Conservation (phyloP, 768 basidiomycete species). For the Lactarius akahatsu region DNA sequence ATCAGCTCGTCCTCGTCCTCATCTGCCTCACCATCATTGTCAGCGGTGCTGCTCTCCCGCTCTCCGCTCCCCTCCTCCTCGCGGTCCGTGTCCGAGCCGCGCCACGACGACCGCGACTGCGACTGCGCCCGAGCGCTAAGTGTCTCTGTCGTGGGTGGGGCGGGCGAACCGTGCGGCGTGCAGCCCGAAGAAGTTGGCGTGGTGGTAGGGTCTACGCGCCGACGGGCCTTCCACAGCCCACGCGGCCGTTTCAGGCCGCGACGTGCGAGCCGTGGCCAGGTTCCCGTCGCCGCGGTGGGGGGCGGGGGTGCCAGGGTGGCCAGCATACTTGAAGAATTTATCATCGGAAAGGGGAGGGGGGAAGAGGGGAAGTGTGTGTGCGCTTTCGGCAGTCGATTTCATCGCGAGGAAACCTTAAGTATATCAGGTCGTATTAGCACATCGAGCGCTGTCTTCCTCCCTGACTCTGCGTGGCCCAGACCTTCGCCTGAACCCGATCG, state of each 20-base stretch:
- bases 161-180: background rate
- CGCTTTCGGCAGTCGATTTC: constrained; percentile 15
- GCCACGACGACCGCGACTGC: constrained; percentile 5
- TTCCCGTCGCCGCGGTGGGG: constrained; percentile 5
- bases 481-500: constrained; percentile 21
- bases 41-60: background rate
- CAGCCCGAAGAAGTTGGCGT: background rate
- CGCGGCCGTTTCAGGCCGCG: constrained; percentile 23
- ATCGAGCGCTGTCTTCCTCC: background rate
- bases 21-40: constrained; percentile 9
- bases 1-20: constrained; percentile 27
- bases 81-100: constrained; percentile 17
- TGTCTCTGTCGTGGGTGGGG: background rate
- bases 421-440: constrained; percentile 15
- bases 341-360: constrained; percentile 3
- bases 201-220: constrained; percentile 14
- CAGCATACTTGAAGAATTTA: constrained; percentile 16
- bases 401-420: constrained; percentile 23
- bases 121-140: background rate
- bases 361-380: background rate
- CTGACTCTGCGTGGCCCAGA: constrained; percentile 17
- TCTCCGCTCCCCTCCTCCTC: constrained; percentile 5
- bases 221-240: constrained; percentile 24
- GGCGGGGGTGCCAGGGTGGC: constrained; percentile 7
- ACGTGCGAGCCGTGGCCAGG: constrained; percentile 22